Evolutionary conservation across 192 early-diverging fungal genomes (phyloP), one percentile per base, ranked within the genome.

Genomic region (Kickxella alabastrina): DNA sequence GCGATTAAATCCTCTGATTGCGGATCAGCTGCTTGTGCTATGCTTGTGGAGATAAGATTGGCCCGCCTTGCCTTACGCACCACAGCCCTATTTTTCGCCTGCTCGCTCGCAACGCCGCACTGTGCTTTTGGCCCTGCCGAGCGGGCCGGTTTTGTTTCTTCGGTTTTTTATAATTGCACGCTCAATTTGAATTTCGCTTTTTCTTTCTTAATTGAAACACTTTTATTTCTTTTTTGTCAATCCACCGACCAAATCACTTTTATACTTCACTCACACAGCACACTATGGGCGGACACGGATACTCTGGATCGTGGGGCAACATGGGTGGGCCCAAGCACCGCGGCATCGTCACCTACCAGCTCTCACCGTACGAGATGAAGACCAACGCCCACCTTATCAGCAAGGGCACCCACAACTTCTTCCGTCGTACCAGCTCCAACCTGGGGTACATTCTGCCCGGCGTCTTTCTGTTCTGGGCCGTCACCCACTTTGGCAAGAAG

Each of bases 291-390:
- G 65, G 52, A 49, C 65, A 51, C 57, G 65, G 65, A 46, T 67
- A 67, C 57, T 67, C 65, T 59, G 65, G 65, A 32, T 67, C 57
- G 65, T 67, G 65, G 65, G 65, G 65, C 45, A 50, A 39, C 52
- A 67, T 67, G 65, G 65, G 65, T 57, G 65, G 65, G 13, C 65
- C 57, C 51, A 67, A 67, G 65, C 65, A 67, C 52, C 65, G 65
- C 52, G 65, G 65, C 52, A 55, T 67, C 32, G 65, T 67, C 52
- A 67, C 62, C 22, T 46, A 67, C 57, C 65, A 67, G 54, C 66
- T 69, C 36, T 69, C 66, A 45, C 66, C 66, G 26, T 69, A 69
- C 52, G 66, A 69, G 42, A 62, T 69, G 66, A 69, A 69, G 59
- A 58, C 66, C 48, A 69, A 69, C 44, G 59, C 58, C 29, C 58